phyloP scores from a whole-genome alignment of 495 filamentous ascomycete species.

The Lepidopterella palustris region DNA sequence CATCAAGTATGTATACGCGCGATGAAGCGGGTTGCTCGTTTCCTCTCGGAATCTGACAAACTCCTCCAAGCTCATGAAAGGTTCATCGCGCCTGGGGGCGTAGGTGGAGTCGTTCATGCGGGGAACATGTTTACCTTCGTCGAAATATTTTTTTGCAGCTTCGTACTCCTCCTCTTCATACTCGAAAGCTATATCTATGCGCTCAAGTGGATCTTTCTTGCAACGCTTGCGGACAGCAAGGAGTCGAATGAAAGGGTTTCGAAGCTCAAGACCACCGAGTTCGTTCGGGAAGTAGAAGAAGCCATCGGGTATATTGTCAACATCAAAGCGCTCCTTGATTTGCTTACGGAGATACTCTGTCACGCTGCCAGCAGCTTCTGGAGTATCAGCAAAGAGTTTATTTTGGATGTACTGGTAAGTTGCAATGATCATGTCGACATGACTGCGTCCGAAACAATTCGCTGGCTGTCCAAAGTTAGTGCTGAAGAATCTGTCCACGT shows the following conservation, averaged over 20 bases:
- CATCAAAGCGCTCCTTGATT: constrained; percentile 24
- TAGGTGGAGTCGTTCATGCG: not conserved
- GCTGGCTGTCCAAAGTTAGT: constrained; percentile 34
- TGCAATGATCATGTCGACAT: constrained; percentile 29
- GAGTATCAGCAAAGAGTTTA: constrained; percentile 19
- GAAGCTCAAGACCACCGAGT: constrained; percentile 51
- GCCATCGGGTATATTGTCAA: constrained; percentile 28
- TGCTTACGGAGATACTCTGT: constrained; percentile 23
- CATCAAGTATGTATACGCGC: constrained; percentile 30
- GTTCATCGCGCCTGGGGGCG: constrained; percentile 14
- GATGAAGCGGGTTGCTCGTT: constrained; percentile 20
- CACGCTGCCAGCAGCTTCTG: constrained; percentile 13
- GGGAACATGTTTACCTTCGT: constrained; percentile 12
- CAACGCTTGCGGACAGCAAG: constrained; percentile 38
- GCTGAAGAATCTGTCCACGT: constrained; percentile 27
- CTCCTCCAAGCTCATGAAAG: constrained; percentile 47
- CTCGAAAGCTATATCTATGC: constrained; percentile 36
- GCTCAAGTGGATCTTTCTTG: constrained; percentile 30
- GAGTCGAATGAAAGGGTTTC: constrained; percentile 48
- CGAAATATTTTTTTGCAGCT: constrained; percentile 32
- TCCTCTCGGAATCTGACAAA: constrained; percentile 42
- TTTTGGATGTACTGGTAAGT: constrained; percentile 28
- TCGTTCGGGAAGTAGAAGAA: constrained; percentile 46
- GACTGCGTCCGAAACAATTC: constrained; percentile 30
- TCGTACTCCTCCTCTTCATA: constrained; percentile 39